Conservation (phyloP, 768 basidiomycete genomes). For the Termitomyces titanicus region DNA sequence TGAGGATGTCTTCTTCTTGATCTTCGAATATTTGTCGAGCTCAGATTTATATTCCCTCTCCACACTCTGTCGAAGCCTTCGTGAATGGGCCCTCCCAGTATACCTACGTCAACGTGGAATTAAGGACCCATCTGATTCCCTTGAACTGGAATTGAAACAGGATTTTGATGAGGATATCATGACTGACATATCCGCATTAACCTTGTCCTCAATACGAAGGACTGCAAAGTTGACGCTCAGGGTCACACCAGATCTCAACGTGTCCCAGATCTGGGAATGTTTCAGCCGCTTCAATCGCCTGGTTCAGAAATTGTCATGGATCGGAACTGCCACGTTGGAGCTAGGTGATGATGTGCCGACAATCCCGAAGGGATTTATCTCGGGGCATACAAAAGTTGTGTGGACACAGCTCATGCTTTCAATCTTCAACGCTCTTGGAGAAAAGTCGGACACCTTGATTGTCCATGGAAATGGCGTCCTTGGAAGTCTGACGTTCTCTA, state of each 20-base stretch:
- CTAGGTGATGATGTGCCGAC: not conserved
- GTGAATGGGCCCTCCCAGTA: not conserved
- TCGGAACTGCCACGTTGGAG: not conserved
- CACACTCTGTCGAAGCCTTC: not conserved
- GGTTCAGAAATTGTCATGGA: not conserved
- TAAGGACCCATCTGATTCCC: not conserved
- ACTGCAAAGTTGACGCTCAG: not conserved
- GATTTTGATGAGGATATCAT: not conserved
- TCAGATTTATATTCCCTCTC: not conserved
- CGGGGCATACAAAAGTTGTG: not conserved
- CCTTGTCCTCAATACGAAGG: not conserved
- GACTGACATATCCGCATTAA: not conserved
- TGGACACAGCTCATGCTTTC: not conserved
- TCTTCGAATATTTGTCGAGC: not conserved
- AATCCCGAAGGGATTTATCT: not conserved
- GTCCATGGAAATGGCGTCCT: not conserved
- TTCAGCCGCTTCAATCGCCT: not conserved
- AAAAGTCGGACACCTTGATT: not conserved
- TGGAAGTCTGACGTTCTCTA: not conserved
- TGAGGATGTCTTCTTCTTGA: not conserved
- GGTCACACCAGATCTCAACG: not conserved
- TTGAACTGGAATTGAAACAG: not conserved
- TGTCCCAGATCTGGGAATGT: not conserved
- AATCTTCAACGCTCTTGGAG: too few species aligned
- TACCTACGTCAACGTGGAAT: not conserved